Percentiles rank a stretch among this genome's conserved stretches.
These are phyloP conservation scores for Phytophthora sp. DNA, from an alignment of 352 stramenopile genomes.

Conservation along the genomic window DNA sequence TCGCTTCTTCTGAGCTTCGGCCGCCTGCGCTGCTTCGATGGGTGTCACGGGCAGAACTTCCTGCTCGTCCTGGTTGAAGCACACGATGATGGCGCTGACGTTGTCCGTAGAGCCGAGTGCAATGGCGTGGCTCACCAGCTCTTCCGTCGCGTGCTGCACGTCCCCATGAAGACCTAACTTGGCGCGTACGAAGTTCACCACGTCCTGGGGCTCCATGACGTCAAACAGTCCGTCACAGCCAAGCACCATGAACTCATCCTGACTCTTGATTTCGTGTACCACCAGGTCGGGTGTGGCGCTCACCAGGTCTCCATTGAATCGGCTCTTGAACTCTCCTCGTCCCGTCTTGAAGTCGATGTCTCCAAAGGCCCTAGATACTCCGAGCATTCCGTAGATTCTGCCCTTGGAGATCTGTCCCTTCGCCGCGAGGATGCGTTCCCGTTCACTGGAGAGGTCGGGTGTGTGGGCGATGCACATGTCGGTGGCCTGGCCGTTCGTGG, in stretches of 20 bases:
- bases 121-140: conserved; percentile 85
- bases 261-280: conserved; percentile 47
- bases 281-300: conserved; percentile 74
- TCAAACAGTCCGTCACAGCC: conserved; percentile 88
- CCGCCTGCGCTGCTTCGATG: conserved; percentile 35
- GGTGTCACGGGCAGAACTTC: conserved; percentile 39
- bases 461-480: conserved; percentile 77
- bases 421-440: conserved; percentile 78
- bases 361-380: conserved; percentile 83
- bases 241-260: conserved; percentile 86
- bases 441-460: conserved; percentile 68
- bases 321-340: conserved; percentile 78
- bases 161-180: conserved; percentile 74
- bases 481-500: conserved; percentile 55
- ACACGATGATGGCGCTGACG: conserved; percentile 81
- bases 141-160: conserved; percentile 81
- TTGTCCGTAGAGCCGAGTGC: conserved; percentile 85
- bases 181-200: conserved; percentile 82
- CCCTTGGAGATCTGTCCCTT: conserved; percentile 87
- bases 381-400: conserved; percentile 84
- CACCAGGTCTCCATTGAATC: conserved; percentile 85
- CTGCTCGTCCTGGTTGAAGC: conserved; percentile 72
- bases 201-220: conserved; percentile 82
- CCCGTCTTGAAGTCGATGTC: conserved; percentile 90
- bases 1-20: conserved; percentile 38